Evolutionary conservation across 2,329 filamentous ascomycete species (phyloP).

Genomic region (Chrysoporthe austroafricana): DNA sequence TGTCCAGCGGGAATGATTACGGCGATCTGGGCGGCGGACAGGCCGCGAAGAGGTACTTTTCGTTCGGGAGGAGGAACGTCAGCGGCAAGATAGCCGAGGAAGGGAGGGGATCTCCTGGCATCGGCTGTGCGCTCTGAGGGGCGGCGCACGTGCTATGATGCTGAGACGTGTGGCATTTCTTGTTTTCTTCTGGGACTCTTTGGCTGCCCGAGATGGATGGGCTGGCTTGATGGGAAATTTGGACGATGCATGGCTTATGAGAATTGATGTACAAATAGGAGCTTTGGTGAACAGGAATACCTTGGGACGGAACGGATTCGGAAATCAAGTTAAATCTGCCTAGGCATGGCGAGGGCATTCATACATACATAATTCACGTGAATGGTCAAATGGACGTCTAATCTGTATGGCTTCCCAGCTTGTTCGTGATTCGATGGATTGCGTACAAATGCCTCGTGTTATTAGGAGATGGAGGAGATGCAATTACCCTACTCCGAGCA

Average conservation of each 20-base stretch:
- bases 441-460: background rate
- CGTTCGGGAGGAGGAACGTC: slow-evolving; percentile 60
- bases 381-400: slow-evolving; percentile 1
- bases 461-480: background rate
- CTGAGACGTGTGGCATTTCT: no score
- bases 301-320: slow-evolving; percentile 1
- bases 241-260: background rate
- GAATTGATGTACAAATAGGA: slow-evolving; percentile 3
- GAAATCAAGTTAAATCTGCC: background rate
- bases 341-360: background rate
- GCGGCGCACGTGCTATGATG: background rate
- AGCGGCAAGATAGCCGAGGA: slow-evolving; percentile 77
- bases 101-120: slow-evolving; percentile 43
- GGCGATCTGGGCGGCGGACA: slow-evolving; percentile 37
- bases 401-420: background rate
- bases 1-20: slow-evolving; percentile 64
- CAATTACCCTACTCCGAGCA: background rate
- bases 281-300: slow-evolving; percentile 1
- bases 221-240: background rate
- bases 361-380: background rate
- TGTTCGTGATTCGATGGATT: background rate
- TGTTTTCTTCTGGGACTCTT: background rate
- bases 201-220: background rate
- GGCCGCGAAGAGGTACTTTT: slow-evolving; percentile 32
- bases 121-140: slow-evolving; percentile 14